Percentiles rank a stretch among this genome's conserved stretches.
phyloP scores from a whole-genome alignment of 257 asterid species.

The Salvia rosmarinus region DNA sequence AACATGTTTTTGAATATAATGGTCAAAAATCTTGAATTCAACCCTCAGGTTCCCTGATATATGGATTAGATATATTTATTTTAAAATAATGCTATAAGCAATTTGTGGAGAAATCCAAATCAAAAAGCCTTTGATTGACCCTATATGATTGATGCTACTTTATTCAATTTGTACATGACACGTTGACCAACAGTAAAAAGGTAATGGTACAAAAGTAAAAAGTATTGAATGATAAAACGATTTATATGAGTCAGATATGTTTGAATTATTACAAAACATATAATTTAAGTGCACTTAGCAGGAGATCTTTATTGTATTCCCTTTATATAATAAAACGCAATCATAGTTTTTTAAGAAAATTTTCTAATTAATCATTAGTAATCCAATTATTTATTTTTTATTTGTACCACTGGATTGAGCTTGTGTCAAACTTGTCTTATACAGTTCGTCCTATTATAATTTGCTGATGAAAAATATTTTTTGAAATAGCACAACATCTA shows the following conservation, averaged over 20 bases:
- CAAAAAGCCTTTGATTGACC: neutral
- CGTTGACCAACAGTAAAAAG: neutral
- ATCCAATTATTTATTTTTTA: neutral
- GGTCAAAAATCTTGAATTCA: conserved; percentile 10
- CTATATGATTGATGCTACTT: neutral
- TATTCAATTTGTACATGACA: neutral
- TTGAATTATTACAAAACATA: neutral
- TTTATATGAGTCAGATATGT: neutral
- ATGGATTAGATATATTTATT: neutral
- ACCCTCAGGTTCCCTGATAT: neutral
- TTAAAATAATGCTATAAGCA: neutral
- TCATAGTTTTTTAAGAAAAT: neutral
- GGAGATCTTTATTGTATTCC: neutral
- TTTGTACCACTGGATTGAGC: neutral
- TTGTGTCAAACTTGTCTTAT: neutral
- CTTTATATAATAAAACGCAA: neutral
- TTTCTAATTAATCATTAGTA: neutral
- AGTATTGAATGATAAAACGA: neutral
- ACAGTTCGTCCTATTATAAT: neutral
- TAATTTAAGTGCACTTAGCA: neutral
- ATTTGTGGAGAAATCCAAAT: neutral
- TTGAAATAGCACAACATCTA: neutral
- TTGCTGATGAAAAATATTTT: neutral
- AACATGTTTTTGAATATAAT: neutral
- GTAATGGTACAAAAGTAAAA: neutral